Conservation (phyloP, 805 yeast genomes). For the Jamesozyma gamospora region DNA sequence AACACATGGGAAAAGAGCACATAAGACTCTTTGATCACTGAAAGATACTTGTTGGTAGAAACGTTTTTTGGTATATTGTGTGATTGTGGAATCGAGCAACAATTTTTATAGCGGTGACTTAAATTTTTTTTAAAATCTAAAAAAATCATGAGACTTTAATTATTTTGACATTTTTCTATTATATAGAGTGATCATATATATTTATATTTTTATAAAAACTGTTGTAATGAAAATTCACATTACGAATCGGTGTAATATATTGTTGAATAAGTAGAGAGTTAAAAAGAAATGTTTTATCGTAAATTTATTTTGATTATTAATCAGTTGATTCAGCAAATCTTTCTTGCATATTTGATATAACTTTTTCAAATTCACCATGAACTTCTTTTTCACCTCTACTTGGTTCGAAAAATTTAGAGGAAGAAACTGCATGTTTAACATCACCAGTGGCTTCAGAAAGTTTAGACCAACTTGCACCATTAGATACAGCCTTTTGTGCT, state of each 20-base stretch:
- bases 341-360: conserved; percentile 69
- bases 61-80: too few species aligned
- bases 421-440: conserved; percentile 85
- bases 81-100: too few species aligned
- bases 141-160: neutral
- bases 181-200: neutral
- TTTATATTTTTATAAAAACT: neutral
- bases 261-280: too few species aligned
- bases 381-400: conserved; percentile 77
- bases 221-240: too few species aligned
- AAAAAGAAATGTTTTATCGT: too few species aligned
- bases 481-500: conserved; percentile 92
- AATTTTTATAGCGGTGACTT: too few species aligned
- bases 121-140: too few species aligned
- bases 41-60: too few species aligned
- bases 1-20: conserved; percentile 95
- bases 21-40: conserved; percentile 99
- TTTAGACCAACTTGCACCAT: conserved; percentile 92
- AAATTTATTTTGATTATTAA: too few species aligned
- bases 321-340: conserved; percentile 94
- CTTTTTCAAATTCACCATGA: conserved; percentile 63
- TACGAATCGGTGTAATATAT: too few species aligned
- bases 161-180: neutral
- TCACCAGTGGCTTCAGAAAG: conserved; percentile 82
- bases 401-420: conserved; percentile 95